Evolutionary conservation across 139 green algal genomes (phyloP).

Genomic region (Penium margaritaceum): DNA sequence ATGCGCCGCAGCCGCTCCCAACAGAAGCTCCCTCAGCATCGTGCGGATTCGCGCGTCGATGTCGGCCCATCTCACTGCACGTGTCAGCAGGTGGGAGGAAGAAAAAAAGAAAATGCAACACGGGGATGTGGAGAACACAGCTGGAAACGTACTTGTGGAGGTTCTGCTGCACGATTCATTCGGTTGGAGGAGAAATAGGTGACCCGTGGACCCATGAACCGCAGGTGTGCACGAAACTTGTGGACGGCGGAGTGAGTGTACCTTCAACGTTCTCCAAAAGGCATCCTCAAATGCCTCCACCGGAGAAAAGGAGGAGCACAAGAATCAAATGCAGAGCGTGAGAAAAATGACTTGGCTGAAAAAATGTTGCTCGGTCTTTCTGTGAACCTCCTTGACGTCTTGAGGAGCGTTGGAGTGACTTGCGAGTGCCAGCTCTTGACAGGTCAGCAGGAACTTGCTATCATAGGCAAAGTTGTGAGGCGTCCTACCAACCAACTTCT

Average conservation of each 20-base stretch:
- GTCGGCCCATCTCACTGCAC: not conserved
- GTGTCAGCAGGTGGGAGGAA: not conserved
- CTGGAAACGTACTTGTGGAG: not conserved
- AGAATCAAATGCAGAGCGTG: too few species aligned
- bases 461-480: not conserved
- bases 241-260: not conserved
- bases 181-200: not conserved
- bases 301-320: too few species aligned
- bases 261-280: too few species aligned
- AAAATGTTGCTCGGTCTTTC: too few species aligned
- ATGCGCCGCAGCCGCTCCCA: not conserved
- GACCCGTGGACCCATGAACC: not conserved
- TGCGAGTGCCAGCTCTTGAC: too few species aligned
- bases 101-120: not conserved
- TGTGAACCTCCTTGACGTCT: too few species aligned
- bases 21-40: constrained; percentile 4
- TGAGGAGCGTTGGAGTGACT: too few species aligned
- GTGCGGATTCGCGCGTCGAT: not conserved
- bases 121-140: too few species aligned
- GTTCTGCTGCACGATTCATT: not conserved
- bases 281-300: too few species aligned
- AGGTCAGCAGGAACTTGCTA: not conserved
- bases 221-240: not conserved
- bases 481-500: not conserved
- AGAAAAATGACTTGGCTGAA: too few species aligned